Evolutionary conservation across 176 grass and related monocot species (phyloP), one percentile per base, ranked within the genome.

Genomic region (Stipa capillata): DNA sequence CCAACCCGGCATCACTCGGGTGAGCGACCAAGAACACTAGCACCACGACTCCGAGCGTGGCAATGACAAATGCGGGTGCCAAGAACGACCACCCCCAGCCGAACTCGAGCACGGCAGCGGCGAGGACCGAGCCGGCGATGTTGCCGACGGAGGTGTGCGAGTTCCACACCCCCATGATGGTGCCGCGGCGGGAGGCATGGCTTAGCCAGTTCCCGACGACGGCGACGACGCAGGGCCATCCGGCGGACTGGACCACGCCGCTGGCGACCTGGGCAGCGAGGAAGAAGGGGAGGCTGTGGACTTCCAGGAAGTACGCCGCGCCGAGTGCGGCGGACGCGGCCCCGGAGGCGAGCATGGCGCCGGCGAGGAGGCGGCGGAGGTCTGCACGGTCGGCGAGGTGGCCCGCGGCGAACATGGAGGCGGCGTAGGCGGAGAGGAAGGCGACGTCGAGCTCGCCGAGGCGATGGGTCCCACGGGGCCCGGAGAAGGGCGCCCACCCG

Each of bases 391-490:
- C 92, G 40, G 90, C 92, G 18, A 98, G 75, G 73, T 98, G 95
- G 31, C 95, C 95, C 32, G 96, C 84, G 20, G 89, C 82, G 83
- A 89, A 98, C 96, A 94, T 98, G 24, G 89, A 81, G 21, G 44
- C 44, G 32, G 90, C 87, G 71, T 97, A 94, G 42, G 86, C 62
- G 13, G 83, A 89, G 80, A 94, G 92, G 84, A 98, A 98, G 28
- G 95, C 95, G 51, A 98, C 82, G 72, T 94, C 95, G 72, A 98
- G 92, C 78, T 98, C 95, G 7, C 95, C 95, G 24, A 98, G 92
- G 73, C 81, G 92, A 29, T 91, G 95, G 25, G 85, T 78, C 5
- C 95, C 95, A 1, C 65, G 77, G 0, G 92, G 64, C 0, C 90
- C 95, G 60, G 85, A 85, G 86, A 98, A 98, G 0, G 95, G 95